Evolutionary conservation across 148 eudicot species (phyloP), one percentile per base, ranked within the genome.

Genomic region (Vaccinium vitisidaea): DNA sequence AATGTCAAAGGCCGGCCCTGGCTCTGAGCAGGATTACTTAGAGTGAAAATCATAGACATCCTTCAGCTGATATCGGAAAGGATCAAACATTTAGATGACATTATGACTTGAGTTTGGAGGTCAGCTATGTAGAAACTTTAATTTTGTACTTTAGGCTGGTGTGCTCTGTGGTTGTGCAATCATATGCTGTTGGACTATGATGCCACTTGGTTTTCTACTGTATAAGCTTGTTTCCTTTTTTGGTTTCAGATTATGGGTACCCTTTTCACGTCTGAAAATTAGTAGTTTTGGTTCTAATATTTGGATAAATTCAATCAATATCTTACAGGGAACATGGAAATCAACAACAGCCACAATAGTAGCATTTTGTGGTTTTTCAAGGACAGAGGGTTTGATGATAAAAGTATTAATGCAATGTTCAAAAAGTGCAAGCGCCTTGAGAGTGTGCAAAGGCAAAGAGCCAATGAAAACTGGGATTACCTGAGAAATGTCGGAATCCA

Each of bases 311-410:
- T 21, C 58, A 23, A n/a, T 10, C 19, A 21, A 39, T 75, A 77
- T 27, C 75, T 88, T 84, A 61, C 82, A 91, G 94, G 89, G 85
- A 82, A 75, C 52, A 94, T 96, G 99, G 99, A 92, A 67, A 88
- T 84, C 21, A 84, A 87, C 82, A 90, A 83, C 88, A 86, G 90
- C 92, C 93, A 91, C 87, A 91, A 84, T 67, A 88, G 89, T 63
- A 90, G 91, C 84, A 80, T 93, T 52, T 76, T 91, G 87, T 95
- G 99, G 99, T 97, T 97, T 89, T 92, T 97, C 93, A 94, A 90
- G 90, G 98, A 95, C 86, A 91, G 89, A 88, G 99, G 98, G 70
- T 94, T 94, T 54, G 96, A 97, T 79, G 98, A 97, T 82, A 91
- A 90, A 86, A 93, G 89, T 80, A 94, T 95, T 84, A 50, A 85